These are phyloP conservation scores for Pulicaria dysenterica DNA, from an alignment of 129 eudicot genomes.

Conservation along the genomic window DNA sequence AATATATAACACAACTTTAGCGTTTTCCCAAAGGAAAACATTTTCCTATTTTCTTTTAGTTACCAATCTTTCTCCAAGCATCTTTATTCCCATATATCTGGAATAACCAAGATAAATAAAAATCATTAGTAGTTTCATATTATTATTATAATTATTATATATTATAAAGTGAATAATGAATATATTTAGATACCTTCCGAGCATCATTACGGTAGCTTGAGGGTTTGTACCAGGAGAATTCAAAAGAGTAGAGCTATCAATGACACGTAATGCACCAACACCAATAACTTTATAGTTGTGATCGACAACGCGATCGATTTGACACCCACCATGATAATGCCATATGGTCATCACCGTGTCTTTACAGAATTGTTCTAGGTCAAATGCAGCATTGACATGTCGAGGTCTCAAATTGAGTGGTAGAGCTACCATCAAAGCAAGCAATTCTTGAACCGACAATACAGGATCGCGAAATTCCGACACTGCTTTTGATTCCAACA, in stretches of 20 bases:
- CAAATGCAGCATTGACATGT: conserved; percentile 31
- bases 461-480: conserved; percentile 51
- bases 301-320: conserved; percentile 73
- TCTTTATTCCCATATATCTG: conserved; percentile 77
- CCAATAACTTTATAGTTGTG: conserved; percentile 62
- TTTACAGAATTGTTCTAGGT: conserved; percentile 56
- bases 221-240: conserved; percentile 97
- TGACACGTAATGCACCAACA: conserved; percentile 57
- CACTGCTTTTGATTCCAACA: conserved; percentile 56
- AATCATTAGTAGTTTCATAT: background rate
- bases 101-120: background rate
- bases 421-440: conserved; percentile 39
- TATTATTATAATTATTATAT: no score
- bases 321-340: conserved; percentile 98
- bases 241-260: conserved; percentile 78
- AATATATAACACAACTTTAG: background rate
- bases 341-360: conserved; percentile 92
- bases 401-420: conserved; percentile 62
- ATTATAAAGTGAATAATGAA: background rate
- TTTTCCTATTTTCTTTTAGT: conserved; percentile 26
- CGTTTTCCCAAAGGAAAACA: background rate
- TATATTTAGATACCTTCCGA: conserved; percentile 61
- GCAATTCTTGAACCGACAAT: conserved; percentile 35
- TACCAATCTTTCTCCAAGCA: conserved; percentile 49
- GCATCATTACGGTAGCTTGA: conserved; percentile 98